Evolutionary conservation across 2,329 filamentous ascomycete species (phyloP).

Genomic region (Exophiala aquamarina): DNA sequence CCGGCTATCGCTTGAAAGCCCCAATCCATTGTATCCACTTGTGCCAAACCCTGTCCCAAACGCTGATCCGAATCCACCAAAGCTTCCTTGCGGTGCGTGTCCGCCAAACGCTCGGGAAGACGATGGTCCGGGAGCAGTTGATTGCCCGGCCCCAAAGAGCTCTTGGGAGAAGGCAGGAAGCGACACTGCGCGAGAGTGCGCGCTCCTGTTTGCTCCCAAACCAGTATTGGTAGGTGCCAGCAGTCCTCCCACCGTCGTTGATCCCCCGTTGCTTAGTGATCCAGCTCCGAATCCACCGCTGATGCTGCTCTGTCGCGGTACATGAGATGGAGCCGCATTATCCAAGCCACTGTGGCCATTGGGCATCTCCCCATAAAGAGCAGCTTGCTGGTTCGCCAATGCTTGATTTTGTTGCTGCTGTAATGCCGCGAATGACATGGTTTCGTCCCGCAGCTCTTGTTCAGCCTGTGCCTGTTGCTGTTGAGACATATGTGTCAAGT

Average conservation of each 20-base stretch:
- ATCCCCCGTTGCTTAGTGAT: slow-evolving; percentile 52
- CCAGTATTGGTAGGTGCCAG: slow-evolving; percentile 67
- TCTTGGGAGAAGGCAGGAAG: slow-evolving; percentile 71
- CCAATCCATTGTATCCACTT: slow-evolving; percentile 56
- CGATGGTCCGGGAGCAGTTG: slow-evolving; percentile 30
- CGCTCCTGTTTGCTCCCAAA: slow-evolving; percentile 54
- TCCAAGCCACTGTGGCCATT: slow-evolving; percentile 56
- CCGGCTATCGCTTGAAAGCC: slow-evolving; percentile 53
- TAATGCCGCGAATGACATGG: slow-evolving; percentile 41
- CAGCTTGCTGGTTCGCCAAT: slow-evolving; percentile 73
- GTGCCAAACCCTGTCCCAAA: slow-evolving; percentile 57
- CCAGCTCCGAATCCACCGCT: slow-evolving; percentile 29
- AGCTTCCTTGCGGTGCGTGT: slow-evolving; percentile 47
- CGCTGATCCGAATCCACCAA: slow-evolving; percentile 59
- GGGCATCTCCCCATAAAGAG: slow-evolving; percentile 70
- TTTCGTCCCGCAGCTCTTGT: slow-evolving; percentile 53
- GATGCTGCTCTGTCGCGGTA: slow-evolving; percentile 43
- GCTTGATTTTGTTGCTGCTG: slow-evolving; percentile 65
- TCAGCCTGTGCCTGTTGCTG: slow-evolving; percentile 62
- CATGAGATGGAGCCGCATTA: slow-evolving; percentile 32
- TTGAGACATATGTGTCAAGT: slow-evolving; percentile 73
- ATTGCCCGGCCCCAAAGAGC: slow-evolving; percentile 47
- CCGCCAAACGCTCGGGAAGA: slow-evolving; percentile 26
- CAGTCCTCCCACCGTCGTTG: slow-evolving; percentile 73
- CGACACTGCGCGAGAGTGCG: slow-evolving; percentile 81